Percentiles rank a stretch among this genome's conserved stretches.
Conservation (phyloP, 2,329 filamentous ascomycete genomes). For the Akanthomyces lecanii region DNA sequence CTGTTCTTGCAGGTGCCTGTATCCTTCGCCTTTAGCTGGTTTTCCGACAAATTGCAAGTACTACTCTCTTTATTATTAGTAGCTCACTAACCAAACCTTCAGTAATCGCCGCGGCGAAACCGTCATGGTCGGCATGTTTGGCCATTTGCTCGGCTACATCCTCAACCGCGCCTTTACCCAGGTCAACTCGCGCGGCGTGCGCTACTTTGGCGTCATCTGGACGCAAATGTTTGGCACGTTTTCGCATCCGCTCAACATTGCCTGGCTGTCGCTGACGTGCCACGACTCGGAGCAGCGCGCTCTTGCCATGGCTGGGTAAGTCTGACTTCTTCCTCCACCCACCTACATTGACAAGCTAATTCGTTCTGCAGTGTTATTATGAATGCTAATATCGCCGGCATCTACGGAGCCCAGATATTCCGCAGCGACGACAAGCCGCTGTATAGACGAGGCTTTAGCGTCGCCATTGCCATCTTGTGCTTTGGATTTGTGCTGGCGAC, state of each 20-base stretch:
- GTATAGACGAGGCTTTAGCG: conserved; percentile 48
- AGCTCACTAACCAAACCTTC: not conserved
- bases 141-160: conserved; percentile 48
- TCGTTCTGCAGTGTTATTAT: conserved; percentile 46
- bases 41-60: conserved; percentile 49
- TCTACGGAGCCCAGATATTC: conserved; percentile 59
- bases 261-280: conserved; percentile 55
- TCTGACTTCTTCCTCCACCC: not conserved
- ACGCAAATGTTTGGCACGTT: conserved; percentile 53
- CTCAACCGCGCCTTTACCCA: conserved; percentile 52
- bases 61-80: not conserved
- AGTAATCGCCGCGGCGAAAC: conserved; percentile 48
- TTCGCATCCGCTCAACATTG: conserved; percentile 54
- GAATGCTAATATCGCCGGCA: conserved; percentile 58
- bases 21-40: conserved; percentile 47
- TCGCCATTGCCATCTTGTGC: conserved; percentile 41
- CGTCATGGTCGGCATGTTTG: conserved; percentile 44
- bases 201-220: conserved; percentile 53
- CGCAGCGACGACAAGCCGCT: conserved; percentile 46
- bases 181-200: conserved; percentile 36
- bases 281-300: conserved; percentile 54
- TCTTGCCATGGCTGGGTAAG: conserved; percentile 55
- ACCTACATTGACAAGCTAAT: no score
- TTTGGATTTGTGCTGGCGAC: conserved; percentile 39
- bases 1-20: conserved; percentile 49